A percentile compares a stretch with the other conserved stretches of the same genome.
Evolutionary conservation across 768 basidiomycete species (phyloP).

Genomic region (Favolaschia claudopus): DNA sequence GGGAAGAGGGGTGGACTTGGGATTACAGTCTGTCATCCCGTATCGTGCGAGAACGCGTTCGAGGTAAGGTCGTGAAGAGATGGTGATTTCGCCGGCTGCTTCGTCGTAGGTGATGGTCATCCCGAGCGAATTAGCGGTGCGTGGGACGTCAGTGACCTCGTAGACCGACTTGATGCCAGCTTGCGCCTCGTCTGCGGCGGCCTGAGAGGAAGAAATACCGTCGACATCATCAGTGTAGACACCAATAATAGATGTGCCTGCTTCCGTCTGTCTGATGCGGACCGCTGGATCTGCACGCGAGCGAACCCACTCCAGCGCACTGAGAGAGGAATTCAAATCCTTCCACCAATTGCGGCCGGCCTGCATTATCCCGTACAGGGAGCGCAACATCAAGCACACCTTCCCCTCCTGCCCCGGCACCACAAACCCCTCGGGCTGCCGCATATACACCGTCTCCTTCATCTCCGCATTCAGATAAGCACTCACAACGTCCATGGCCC

Average conservation of each 20-base stretch:
- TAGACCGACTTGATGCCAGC: slow-evolving; percentile 21
- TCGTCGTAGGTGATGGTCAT: slow-evolving; percentile 19
- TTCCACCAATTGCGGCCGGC: neutral
- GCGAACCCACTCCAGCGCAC: neutral
- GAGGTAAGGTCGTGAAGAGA: slow-evolving; percentile 27
- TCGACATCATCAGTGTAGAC: slow-evolving; percentile 11
- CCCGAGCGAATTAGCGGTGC: slow-evolving; percentile 31
- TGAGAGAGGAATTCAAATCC: neutral
- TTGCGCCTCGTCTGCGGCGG: slow-evolving; percentile 14
- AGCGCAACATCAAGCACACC: slow-evolving; percentile 7
- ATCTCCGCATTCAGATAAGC: slow-evolving; percentile 39
- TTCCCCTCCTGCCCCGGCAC: neutral
- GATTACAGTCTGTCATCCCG: slow-evolving; percentile 30
- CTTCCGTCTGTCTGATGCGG: neutral
- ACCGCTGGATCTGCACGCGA: slow-evolving; percentile 1
- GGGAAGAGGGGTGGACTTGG: slow-evolving; percentile 36
- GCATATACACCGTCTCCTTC: slow-evolving; percentile 42
- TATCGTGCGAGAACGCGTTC: slow-evolving; percentile 29
- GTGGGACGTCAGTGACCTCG: slow-evolving; percentile 27
- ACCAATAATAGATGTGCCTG: neutral
- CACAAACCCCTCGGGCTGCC: slow-evolving; percentile 34
- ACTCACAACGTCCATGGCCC: slow-evolving; percentile 38
- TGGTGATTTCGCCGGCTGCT: slow-evolving; percentile 24
- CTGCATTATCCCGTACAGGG: slow-evolving; percentile 22
- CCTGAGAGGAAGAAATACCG: slow-evolving; percentile 1